Conservation (phyloP, 441 rosid species). For the Erysimum cheiri region DNA sequence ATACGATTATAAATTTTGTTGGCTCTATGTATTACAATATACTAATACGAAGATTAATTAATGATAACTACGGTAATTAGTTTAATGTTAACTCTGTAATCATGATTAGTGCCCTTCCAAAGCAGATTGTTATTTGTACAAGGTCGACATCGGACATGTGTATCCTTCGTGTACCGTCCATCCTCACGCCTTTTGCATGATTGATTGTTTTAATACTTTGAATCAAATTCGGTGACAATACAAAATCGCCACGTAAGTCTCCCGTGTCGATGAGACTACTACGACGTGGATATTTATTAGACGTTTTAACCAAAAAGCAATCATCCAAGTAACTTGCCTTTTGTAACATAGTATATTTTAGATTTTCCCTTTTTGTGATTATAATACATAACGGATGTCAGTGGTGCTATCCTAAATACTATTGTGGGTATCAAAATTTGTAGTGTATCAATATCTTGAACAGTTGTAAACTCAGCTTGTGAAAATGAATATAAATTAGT, state of each 20-base stretch:
- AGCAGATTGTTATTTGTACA: constrained; percentile 6
- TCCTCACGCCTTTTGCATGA: constrained; percentile 36
- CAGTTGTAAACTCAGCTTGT: constrained; percentile 10
- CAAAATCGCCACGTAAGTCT: constrained; percentile 36
- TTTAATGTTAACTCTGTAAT: constrained; percentile 15
- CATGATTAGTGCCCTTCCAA: constrained; percentile 31
- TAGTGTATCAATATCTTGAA: constrained; percentile 4
- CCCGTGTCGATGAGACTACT: constrained; percentile 35
- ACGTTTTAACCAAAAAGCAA: constrained; percentile 15
- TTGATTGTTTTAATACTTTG: constrained; percentile 16
- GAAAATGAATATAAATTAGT: not conserved
- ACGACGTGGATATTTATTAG: constrained; percentile 17
- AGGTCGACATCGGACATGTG: constrained; percentile 38
- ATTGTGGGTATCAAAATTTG: constrained; percentile 3
- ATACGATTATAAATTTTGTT: constrained; percentile 17
- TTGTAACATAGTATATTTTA: no score
- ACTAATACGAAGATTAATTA: not conserved
- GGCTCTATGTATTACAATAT: not conserved
- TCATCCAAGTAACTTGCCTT: not conserved
- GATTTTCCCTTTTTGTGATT: not conserved
- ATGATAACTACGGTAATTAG: not conserved
- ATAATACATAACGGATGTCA: constrained; percentile 5
- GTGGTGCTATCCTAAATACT: not conserved
- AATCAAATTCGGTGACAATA: not conserved
- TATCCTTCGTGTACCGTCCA: constrained; percentile 32